Percentiles rank a stretch among this genome's conserved stretches.
These are phyloP conservation scores for Rutidosis leptorrhynchoides DNA, from an alignment of 129 eudicot genomes.

Conservation along the genomic window DNA sequence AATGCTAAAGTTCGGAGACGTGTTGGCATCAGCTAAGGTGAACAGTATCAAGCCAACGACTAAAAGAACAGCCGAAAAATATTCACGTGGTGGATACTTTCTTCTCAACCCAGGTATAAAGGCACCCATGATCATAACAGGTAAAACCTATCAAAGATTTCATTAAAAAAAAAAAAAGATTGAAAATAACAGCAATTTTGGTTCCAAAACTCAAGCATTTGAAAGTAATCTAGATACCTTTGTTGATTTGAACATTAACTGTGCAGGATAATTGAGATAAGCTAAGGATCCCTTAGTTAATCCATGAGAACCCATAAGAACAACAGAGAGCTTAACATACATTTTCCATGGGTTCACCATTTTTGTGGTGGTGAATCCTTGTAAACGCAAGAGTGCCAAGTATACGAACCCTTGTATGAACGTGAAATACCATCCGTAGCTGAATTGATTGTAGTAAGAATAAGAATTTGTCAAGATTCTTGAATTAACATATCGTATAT, in stretches of 20 bases:
- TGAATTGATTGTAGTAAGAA: constrained; percentile 35
- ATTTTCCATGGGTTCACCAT: constrained; percentile 98
- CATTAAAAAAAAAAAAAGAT: constrained; percentile 12
- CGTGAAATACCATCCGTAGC: constrained; percentile 98
- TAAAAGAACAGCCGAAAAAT: constrained; percentile 70
- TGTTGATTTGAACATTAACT: constrained; percentile 93
- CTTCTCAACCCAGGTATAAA: constrained; percentile 96
- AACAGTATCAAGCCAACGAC: constrained; percentile 85
- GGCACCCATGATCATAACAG: constrained; percentile 99
- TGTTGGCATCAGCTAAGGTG: constrained; percentile 92
- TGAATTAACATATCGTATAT: constrained; percentile 5
- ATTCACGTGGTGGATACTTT: constrained; percentile 83
- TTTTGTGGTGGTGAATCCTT: constrained; percentile 84
- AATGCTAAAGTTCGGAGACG: constrained; percentile 86
- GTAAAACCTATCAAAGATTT: constrained; percentile 55
- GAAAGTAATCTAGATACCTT: constrained; percentile 45
- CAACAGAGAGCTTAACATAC: constrained; percentile 85
- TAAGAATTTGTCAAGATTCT: constrained; percentile 18
- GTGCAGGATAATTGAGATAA: constrained; percentile 93
- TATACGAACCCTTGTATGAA: constrained; percentile 92
- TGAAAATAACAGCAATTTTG: background rate
- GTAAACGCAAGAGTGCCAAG: constrained; percentile 56
- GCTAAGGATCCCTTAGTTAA: constrained; percentile 93
- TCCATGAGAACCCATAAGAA: constrained; percentile 97
- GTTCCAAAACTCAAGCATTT: background rate